Percentiles rank a stretch among this genome's conserved stretches.
Evolutionary conservation across 2,329 filamentous ascomycete species (phyloP).

Genomic region (Magnaporthiopsis incrustans): DNA sequence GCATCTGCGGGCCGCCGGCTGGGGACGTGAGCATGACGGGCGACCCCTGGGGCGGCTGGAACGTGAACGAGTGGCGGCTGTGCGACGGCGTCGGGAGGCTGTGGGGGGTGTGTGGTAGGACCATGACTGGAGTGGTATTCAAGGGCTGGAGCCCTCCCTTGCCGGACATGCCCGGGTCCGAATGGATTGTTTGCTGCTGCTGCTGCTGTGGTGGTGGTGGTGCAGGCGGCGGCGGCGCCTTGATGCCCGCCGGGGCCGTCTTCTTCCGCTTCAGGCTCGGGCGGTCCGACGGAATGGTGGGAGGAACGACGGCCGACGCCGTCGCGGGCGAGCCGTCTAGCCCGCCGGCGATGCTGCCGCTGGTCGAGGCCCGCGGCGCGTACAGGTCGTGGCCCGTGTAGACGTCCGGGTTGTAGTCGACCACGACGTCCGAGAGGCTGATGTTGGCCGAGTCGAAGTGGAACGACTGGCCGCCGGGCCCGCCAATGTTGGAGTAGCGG

Average conservation of each 20-base stretch:
- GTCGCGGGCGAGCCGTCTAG: background rate
- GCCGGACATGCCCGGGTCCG: constrained; percentile 16
- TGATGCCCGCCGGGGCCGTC: constrained; percentile 28
- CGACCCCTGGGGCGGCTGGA: constrained; percentile 28
- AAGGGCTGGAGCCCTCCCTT: constrained; percentile 18
- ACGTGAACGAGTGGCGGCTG: constrained; percentile 31
- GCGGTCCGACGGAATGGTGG: constrained; percentile 17
- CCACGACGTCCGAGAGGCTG: constrained; percentile 57
- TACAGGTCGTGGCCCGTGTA: constrained; percentile 43
- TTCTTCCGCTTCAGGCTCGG: constrained; percentile 43
- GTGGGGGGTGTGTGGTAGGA: constrained; percentile 19
- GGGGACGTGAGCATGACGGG: constrained; percentile 31
- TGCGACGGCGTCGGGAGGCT: constrained; percentile 19
- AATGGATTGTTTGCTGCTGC: background rate
- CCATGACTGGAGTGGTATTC: constrained; percentile 21
- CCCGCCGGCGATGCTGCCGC: background rate
- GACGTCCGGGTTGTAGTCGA: constrained; percentile 52
- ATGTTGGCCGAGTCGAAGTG: constrained; percentile 69
- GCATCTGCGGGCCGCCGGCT: constrained; percentile 11
- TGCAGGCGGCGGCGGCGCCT: constrained; percentile 27
- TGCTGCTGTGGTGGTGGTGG: background rate
- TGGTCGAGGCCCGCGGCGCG: constrained; percentile 24
- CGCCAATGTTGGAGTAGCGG: constrained; percentile 55
- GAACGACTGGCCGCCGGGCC: constrained; percentile 49
- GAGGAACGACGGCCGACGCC: too few species aligned